Evolutionary conservation across 495 filamentous ascomycete species (phyloP).

Genomic region (Penicillium simplicissimum): DNA sequence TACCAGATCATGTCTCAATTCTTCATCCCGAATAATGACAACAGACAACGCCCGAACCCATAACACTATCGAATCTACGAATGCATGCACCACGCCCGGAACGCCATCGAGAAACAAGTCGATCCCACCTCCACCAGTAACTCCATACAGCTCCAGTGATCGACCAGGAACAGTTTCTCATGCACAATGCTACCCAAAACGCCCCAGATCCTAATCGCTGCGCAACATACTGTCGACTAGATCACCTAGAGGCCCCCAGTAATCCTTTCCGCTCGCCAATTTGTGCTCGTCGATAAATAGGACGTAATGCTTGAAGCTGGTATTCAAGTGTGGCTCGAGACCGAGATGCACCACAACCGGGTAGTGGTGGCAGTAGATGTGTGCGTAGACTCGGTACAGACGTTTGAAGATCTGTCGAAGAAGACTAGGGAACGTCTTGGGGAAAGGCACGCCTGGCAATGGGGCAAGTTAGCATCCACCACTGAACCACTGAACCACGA

Average conservation of each 20-base stretch:
- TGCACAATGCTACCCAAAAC: conserved; percentile 7
- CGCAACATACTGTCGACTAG: conserved; percentile 95
- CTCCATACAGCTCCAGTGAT: not conserved
- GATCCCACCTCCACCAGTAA: conserved; percentile 8
- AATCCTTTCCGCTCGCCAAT: conserved; percentile 89
- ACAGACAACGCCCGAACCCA: conserved; percentile 16
- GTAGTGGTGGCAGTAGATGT: conserved; percentile 99
- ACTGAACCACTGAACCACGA: not conserved
- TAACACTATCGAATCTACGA: conserved; percentile 14
- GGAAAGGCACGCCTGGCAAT: conserved; percentile 81
- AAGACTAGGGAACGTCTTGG: conserved; percentile 83
- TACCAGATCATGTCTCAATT: conserved; percentile 2
- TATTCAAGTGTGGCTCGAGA: conserved; percentile 96
- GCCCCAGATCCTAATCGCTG: conserved; percentile 65
- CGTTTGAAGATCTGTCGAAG: conserved; percentile 96
- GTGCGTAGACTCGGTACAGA: conserved; percentile 96
- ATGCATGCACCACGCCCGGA: conserved; percentile 28
- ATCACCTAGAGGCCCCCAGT: conserved; percentile 95
- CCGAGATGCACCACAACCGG: conserved; percentile 93
- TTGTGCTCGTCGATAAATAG: conserved; percentile 94
- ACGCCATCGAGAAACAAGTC: conserved; percentile 28
- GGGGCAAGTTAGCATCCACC: conserved; percentile 7
- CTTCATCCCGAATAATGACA: conserved; percentile 4
- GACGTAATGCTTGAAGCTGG: conserved; percentile 99
- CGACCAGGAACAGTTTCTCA: conserved; percentile 14